Conservation (phyloP, 495 filamentous ascomycete species). For the Pyrenula aspistea region DNA sequence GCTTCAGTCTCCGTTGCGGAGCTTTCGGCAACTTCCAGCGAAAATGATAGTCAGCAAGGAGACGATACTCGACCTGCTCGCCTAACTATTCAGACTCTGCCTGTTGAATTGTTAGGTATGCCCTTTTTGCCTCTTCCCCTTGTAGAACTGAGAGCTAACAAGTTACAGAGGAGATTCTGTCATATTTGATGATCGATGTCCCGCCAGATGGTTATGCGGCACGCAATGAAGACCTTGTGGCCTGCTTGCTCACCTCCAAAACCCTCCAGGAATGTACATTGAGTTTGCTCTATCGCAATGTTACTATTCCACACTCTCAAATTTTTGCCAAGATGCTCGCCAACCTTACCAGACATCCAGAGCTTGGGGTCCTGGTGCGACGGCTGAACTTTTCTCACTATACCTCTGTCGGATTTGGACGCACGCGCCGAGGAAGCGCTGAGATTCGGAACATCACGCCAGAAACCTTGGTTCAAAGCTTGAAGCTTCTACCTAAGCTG, state of each 20-base stretch:
- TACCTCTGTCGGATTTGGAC: constrained; percentile 70
- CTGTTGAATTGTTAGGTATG: constrained; percentile 63
- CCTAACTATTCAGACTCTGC: constrained; percentile 49
- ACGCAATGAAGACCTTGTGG: constrained; percentile 73
- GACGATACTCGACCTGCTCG: background rate
- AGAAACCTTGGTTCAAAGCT: constrained; percentile 59
- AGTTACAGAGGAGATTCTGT: constrained; percentile 58
- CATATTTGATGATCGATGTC: constrained; percentile 59
- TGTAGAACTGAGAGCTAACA: no score
- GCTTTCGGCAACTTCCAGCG: background rate
- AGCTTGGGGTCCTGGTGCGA: constrained; percentile 66
- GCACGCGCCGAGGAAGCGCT: constrained; percentile 66
- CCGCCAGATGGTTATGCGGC: constrained; percentile 67
- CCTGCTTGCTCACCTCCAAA: constrained; percentile 63
- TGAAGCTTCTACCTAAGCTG: constrained; percentile 64
- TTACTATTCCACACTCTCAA: constrained; percentile 77
- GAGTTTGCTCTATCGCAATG: constrained; percentile 65
- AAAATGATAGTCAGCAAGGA: background rate
- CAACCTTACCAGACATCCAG: constrained; percentile 55
- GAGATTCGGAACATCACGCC: constrained; percentile 75
- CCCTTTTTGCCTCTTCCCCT: no score
- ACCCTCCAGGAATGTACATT: constrained; percentile 67
- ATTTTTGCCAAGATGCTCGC: constrained; percentile 78
- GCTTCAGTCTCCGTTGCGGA: background rate
- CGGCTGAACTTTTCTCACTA: constrained; percentile 84